These are phyloP conservation scores for Limnanthes douglasii DNA, from an alignment of 345 rosid species.

Conservation along the genomic window DNA sequence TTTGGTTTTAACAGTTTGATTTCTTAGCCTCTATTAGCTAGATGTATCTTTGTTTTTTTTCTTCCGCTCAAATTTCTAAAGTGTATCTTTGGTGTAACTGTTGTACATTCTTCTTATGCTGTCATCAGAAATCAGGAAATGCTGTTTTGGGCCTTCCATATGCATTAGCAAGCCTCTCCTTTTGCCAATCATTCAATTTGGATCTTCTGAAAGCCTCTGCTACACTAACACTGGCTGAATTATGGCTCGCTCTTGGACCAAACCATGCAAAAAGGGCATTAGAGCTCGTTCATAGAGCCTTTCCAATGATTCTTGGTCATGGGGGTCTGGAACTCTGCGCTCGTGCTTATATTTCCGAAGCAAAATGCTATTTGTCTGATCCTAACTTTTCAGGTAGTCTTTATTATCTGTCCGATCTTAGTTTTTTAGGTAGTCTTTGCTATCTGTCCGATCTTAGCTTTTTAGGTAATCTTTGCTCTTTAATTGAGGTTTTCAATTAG, in stretches of 20 bases:
- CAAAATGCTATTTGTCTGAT: constrained; percentile 83
- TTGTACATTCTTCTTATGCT: no score
- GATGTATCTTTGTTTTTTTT: no score
- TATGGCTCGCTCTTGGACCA: constrained; percentile 81
- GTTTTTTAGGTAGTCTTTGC: no score
- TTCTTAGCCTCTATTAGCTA: no score
- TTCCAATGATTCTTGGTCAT: constrained; percentile 89
- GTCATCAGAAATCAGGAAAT: constrained; percentile 83
- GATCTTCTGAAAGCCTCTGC: constrained; percentile 97
- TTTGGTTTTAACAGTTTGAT: no score
- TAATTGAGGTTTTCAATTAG: no score
- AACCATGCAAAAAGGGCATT: constrained; percentile 72
- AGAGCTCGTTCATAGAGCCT: constrained; percentile 48
- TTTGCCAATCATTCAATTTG: constrained; percentile 86
- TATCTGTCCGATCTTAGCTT: no score
- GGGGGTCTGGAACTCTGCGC: constrained; percentile 94
- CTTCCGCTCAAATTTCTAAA: no score
- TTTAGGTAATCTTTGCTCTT: no score
- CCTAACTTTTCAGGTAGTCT: constrained; percentile 57
- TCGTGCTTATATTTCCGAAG: constrained; percentile 80
- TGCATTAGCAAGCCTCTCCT: constrained; percentile 88
- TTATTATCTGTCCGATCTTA: no score
- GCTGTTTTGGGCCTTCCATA: constrained; percentile 90
- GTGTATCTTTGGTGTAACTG: no score
- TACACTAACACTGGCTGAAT: constrained; percentile 78